A percentile compares a stretch with the other conserved stretches of the same genome.
phyloP scores from a whole-genome alignment of 331 rosid species.

The Quercus lobata region DNA sequence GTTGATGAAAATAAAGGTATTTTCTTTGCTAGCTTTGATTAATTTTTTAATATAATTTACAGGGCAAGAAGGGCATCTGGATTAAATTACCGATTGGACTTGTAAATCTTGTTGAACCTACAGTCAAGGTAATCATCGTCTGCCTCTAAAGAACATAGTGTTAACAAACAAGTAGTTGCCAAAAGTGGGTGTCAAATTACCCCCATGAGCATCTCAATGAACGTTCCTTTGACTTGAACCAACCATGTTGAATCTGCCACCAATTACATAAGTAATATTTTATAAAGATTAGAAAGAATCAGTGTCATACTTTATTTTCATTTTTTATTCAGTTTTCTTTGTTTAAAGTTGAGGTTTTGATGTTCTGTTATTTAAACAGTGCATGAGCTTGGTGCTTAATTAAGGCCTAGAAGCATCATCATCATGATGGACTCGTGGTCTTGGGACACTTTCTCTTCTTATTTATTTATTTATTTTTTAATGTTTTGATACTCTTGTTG shows the following conservation, averaged over 20 bases:
- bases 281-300: neutral
- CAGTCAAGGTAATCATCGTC: constrained; percentile 48
- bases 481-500: too few species aligned
- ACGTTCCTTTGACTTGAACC: neutral
- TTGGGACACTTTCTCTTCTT: neutral
- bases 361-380: too few species aligned
- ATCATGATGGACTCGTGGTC: neutral
- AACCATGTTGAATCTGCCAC: neutral
- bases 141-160: neutral
- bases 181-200: neutral
- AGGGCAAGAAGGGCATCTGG: constrained; percentile 85
- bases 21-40: neutral
- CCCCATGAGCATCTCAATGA: neutral
- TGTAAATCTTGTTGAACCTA: constrained; percentile 56
- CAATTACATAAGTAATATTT: neutral
- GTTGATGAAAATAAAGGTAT: neutral
- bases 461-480: too few species aligned
- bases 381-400: too few species aligned
- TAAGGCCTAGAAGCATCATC: neutral
- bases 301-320: neutral
- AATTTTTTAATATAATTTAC: constrained; percentile 11
- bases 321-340: too few species aligned
- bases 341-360: too few species aligned
- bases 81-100: constrained; percentile 64
- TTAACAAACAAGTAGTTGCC: neutral